These are phyloP conservation scores for Hyaloscypha hepaticicola DNA, from an alignment of 495 filamentous ascomycete genomes.

Conservation along the genomic window DNA sequence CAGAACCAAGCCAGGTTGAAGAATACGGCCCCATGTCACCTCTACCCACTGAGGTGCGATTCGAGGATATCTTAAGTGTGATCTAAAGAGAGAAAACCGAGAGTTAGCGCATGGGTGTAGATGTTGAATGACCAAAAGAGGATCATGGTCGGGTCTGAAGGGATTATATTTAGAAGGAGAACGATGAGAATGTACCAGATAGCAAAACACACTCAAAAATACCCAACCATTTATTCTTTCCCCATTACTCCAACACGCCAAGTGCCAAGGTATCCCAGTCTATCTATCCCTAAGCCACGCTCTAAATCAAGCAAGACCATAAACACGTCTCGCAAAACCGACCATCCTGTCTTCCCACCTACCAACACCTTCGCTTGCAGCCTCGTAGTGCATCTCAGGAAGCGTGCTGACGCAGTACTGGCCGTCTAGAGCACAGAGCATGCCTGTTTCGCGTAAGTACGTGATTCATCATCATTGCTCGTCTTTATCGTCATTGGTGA, in stretches of 20 bases:
- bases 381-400: background rate
- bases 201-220: too few species aligned
- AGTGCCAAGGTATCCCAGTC: too few species aligned
- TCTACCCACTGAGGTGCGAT: background rate
- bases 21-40: background rate
- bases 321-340: background rate
- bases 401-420: background rate
- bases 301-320: background rate
- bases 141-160: too few species aligned
- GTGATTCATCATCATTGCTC: background rate
- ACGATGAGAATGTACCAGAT: too few species aligned
- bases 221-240: too few species aligned
- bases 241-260: too few species aligned
- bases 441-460: slow-evolving; percentile 6
- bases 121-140: background rate
- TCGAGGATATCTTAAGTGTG: background rate
- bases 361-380: background rate
- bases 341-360: background rate
- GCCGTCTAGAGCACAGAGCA: slow-evolving; percentile 8
- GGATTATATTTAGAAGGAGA: too few species aligned
- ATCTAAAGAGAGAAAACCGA: background rate
- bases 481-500: background rate
- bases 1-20: background rate
- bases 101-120: background rate
- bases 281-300: too few species aligned